These are phyloP conservation scores for Zymoseptoria passerinii DNA, from an alignment of 2,329 filamentous ascomycete species.

Conservation along the genomic window DNA sequence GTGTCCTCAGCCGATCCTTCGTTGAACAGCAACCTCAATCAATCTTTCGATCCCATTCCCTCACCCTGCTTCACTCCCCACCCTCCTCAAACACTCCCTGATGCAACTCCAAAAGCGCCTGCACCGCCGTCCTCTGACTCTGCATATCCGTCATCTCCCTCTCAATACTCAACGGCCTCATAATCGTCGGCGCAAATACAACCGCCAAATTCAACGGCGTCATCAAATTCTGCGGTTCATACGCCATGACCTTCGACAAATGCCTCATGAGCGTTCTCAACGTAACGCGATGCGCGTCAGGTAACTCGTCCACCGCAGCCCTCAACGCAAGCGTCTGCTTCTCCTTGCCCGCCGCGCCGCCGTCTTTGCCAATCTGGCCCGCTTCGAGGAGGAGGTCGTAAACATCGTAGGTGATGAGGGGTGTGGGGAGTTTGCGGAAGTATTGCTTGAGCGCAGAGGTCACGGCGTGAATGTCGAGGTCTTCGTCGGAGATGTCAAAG, in stretches of 20 bases:
- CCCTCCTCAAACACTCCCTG: conserved; percentile 60
- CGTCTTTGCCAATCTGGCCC: conserved; percentile 31
- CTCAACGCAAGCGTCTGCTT: conserved; percentile 65
- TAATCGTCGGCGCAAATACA: conserved; percentile 95
- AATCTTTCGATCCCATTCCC: not conserved
- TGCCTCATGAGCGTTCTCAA: conserved; percentile 94
- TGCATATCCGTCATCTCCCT: conserved; percentile 96
- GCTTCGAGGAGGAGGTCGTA: conserved; percentile 86
- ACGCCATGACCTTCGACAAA: conserved; percentile 73
- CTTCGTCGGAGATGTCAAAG: conserved; percentile 86
- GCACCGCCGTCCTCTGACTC: conserved; percentile 81
- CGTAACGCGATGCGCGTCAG: conserved; percentile 75
- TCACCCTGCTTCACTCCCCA: conserved; percentile 6
- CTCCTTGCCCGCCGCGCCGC: conserved; percentile 43
- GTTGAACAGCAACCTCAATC: not conserved
- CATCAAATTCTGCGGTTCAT: conserved; percentile 87
- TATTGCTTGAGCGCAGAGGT: conserved; percentile 96
- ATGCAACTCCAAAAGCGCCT: conserved; percentile 88
- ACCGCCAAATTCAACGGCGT: conserved; percentile 92
- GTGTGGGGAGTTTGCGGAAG: conserved; percentile 83
- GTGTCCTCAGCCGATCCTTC: not conserved
- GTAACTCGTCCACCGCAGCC: conserved; percentile 67
- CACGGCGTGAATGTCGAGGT: conserved; percentile 90
- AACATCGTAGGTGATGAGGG: conserved; percentile 82
- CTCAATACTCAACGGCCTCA: conserved; percentile 82